These are phyloP conservation scores for Trypanosoma congolense DNA, from an alignment of 208 protist species.

Conservation along the genomic window DNA sequence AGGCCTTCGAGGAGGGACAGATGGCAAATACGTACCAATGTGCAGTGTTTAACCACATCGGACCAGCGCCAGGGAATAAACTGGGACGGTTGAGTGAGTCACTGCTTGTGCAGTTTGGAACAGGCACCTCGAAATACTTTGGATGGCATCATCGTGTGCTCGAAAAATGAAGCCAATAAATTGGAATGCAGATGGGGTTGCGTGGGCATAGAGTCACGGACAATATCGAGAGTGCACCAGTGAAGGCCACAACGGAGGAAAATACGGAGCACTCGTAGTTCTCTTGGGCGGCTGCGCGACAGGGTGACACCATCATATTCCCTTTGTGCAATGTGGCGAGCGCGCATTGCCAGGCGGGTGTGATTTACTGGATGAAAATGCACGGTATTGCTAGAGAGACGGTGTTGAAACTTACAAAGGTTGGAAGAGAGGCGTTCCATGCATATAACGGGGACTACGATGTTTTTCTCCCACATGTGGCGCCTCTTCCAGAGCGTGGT, in stretches of 20 bases:
- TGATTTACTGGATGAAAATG: neutral
- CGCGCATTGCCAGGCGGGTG: neutral
- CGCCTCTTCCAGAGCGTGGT: too few relatives aligned
- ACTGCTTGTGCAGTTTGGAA: neutral
- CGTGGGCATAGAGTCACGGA: neutral
- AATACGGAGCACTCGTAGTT: neutral
- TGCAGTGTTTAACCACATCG: neutral
- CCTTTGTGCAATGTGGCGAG: neutral
- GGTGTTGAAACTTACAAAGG: neutral
- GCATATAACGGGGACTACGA: conserved; percentile 2
- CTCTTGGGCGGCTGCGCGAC: neutral
- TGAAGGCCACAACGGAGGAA: neutral
- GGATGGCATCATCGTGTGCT: neutral
- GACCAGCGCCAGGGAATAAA: neutral
- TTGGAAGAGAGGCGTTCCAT: neutral
- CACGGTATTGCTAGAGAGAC: neutral
- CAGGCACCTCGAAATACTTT: neutral
- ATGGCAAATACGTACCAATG: neutral
- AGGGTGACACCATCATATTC: conserved; percentile 1
- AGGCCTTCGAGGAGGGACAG: conserved; percentile 1
- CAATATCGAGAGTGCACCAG: neutral
- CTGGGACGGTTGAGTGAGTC: neutral
- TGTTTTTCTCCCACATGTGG: too few relatives aligned
- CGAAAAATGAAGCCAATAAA: neutral
- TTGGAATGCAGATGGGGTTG: neutral